Conservation (phyloP, 208 protist species). For the Entamoeba moshkovskii region DNA sequence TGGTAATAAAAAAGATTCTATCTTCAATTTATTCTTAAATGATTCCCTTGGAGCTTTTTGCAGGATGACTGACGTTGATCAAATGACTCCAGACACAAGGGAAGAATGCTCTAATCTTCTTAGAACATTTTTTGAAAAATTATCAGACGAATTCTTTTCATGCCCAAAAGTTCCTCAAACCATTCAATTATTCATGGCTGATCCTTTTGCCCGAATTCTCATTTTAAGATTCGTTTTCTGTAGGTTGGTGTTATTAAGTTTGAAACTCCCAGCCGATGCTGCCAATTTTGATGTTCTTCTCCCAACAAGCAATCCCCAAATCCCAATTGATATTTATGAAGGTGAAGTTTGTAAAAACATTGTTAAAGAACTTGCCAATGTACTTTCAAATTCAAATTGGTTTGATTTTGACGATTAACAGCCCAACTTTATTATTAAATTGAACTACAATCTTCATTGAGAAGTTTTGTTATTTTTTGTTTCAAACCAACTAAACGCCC, state of each 20-base stretch:
- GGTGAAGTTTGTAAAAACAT: neutral
- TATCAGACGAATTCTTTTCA: neutral
- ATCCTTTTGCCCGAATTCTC: neutral
- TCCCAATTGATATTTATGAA: neutral
- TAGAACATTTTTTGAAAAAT: neutral
- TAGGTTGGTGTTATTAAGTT: neutral
- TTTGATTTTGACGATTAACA: neutral
- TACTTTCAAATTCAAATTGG: neutral
- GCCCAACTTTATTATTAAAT: too few relatives aligned
- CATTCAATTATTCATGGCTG: neutral
- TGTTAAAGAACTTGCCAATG: neutral
- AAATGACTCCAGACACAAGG: neutral
- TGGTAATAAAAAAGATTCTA: neutral
- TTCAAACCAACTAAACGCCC: too few relatives aligned
- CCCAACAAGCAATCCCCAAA: neutral
- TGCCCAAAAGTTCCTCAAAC: neutral
- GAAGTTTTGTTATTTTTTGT: too few relatives aligned
- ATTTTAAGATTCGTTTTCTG: neutral
- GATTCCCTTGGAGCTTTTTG: neutral
- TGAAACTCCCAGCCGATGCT: neutral
- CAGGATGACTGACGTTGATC: constrained; percentile 3
- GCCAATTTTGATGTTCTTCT: neutral
- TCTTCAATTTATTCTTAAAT: neutral
- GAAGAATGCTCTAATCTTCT: neutral
- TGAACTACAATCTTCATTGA: too few relatives aligned